phyloP scores from a whole-genome alignment of 352 stramenopile species.

The Pythium sp. region DNA sequence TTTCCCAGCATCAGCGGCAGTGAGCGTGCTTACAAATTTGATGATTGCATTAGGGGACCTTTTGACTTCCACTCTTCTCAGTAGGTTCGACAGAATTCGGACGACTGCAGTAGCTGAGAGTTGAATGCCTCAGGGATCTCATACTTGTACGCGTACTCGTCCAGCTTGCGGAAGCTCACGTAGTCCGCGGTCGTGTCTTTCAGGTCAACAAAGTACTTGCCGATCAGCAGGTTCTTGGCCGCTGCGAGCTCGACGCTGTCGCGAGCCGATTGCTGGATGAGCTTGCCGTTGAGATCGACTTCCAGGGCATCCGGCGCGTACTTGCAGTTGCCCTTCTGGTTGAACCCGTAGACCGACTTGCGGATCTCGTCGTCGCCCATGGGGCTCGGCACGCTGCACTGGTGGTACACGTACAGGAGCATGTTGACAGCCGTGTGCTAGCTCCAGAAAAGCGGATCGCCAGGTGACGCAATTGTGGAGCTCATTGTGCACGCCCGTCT shows the following conservation, averaged over 20 bases:
- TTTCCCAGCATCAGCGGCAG: neutral
- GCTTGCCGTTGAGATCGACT: conserved; percentile 1
- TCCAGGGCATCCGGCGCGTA: neutral
- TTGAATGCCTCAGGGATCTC: conserved; percentile 16
- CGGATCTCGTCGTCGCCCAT: conserved; percentile 7
- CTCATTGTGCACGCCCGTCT: conserved; percentile 39
- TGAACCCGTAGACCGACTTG: conserved; percentile 3
- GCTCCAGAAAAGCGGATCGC: neutral
- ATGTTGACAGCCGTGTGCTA: conserved; percentile 29
- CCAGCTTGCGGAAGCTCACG: conserved; percentile 11
- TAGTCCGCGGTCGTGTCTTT: conserved; percentile 8
- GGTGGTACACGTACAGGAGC: conserved; percentile 31
- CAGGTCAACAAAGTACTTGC: conserved; percentile 17
- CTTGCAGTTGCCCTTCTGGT: neutral
- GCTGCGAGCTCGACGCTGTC: neutral
- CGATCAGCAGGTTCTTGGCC: conserved; percentile 5
- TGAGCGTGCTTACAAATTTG: neutral
- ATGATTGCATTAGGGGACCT: neutral
- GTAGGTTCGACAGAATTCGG: neutral
- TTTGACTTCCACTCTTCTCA: neutral
- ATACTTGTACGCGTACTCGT: conserved; percentile 18
- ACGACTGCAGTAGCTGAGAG: conserved; percentile 13
- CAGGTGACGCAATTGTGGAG: conserved; percentile 28
- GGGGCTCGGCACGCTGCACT: conserved; percentile 31
- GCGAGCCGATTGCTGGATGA: conserved; percentile 6